These are phyloP conservation scores for Sphaceloma murrayae DNA, from an alignment of 2,329 filamentous ascomycete species.

Conservation along the genomic window DNA sequence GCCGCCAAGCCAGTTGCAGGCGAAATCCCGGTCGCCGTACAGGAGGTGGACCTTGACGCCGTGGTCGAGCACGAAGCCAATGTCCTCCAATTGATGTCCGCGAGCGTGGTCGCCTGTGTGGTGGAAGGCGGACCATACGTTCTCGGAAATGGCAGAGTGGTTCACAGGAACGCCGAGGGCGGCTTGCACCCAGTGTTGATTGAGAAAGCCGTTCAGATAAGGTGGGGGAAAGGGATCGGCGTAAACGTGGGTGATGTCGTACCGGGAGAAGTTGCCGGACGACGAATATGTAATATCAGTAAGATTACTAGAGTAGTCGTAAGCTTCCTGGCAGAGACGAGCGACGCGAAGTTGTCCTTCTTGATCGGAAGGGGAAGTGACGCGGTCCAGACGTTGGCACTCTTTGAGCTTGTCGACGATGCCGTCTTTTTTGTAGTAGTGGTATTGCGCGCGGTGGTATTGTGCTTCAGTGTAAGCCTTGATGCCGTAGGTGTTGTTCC, in stretches of 20 bases:
- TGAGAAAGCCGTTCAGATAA: constrained; percentile 56
- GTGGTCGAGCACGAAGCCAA: constrained; percentile 34
- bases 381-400: constrained; percentile 41
- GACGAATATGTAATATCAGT: constrained; percentile 40
- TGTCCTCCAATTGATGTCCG: constrained; percentile 31
- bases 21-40: constrained; percentile 54
- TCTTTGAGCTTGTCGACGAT: constrained; percentile 45
- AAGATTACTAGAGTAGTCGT: constrained; percentile 34
- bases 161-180: constrained; percentile 45
- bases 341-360: constrained; percentile 31
- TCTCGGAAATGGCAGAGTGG: constrained; percentile 21
- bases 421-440: constrained; percentile 39
- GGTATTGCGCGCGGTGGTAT: constrained; percentile 37
- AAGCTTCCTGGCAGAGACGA: constrained; percentile 23
- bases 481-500: constrained; percentile 52
- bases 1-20: constrained; percentile 50
- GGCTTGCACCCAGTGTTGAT: constrained; percentile 46
- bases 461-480: constrained; percentile 39
- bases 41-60: constrained; percentile 55
- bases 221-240: constrained; percentile 51
- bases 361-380: constrained; percentile 44
- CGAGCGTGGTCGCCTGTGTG: constrained; percentile 38
- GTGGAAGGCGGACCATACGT: constrained; percentile 35
- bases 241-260: constrained; percentile 43
- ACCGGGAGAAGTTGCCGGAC: constrained; percentile 41